Percentiles rank a stretch among this genome's conserved stretches.
Conservation (phyloP, 192 early-diverging fungal species). For the Mortierella hygrophila region DNA sequence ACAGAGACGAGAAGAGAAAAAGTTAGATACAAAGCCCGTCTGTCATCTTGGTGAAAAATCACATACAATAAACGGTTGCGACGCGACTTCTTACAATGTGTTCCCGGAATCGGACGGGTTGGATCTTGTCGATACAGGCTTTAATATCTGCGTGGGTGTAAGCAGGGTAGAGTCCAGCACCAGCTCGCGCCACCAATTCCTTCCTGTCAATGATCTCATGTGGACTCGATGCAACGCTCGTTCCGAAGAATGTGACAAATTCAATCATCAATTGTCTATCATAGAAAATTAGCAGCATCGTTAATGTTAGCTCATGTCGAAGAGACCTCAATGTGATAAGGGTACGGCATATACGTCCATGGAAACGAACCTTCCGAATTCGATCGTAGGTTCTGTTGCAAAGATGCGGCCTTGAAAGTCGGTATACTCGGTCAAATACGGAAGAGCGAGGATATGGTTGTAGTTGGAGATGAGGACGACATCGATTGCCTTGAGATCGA, state of each 20-base stretch:
- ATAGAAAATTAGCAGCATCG: not conserved
- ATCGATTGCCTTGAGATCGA: constrained; percentile 79
- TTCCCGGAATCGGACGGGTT: constrained; percentile 69
- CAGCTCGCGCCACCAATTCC: constrained; percentile 26
- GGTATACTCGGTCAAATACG: constrained; percentile 87
- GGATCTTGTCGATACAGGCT: constrained; percentile 71
- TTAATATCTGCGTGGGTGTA: constrained; percentile 70
- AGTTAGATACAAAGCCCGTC: not conserved
- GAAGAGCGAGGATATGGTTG: constrained; percentile 81
- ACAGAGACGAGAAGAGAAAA: not conserved
- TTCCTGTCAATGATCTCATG: constrained; percentile 48
- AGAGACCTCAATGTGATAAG: not conserved
- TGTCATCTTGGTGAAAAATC: not conserved
- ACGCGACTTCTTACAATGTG: constrained; percentile 52
- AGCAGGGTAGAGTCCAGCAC: constrained; percentile 53
- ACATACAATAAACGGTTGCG: too few species aligned
- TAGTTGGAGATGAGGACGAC: constrained; percentile 82
- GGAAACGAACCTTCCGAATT: constrained; percentile 69
- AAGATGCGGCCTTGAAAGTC: constrained; percentile 82
- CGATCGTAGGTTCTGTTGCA: constrained; percentile 86
- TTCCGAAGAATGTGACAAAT: constrained; percentile 66
- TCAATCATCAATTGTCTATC: constrained; percentile 72
- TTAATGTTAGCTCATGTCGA: not conserved
- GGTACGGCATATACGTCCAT: not conserved
- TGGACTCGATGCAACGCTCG: constrained; percentile 45